Evolutionary conservation across 768 basidiomycete species (phyloP).

Genomic region (Strobilomyces echinocephalus): DNA sequence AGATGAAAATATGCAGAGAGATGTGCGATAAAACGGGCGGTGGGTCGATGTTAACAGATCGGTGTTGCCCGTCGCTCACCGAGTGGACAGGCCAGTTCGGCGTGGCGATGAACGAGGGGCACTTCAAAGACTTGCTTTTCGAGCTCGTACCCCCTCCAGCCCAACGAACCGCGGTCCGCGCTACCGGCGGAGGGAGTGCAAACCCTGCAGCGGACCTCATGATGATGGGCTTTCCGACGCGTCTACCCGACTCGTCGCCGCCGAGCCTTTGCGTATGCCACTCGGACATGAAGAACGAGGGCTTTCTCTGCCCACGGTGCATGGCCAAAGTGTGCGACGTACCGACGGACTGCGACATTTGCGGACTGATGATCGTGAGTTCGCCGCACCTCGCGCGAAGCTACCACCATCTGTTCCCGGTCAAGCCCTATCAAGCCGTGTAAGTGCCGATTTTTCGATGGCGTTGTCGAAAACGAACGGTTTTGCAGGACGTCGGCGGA

Average conservation of each 20-base stretch:
- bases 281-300: slow-evolving; percentile 84
- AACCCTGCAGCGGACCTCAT: slow-evolving; percentile 85
- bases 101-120: slow-evolving; percentile 97
- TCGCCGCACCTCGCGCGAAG: slow-evolving; percentile 96
- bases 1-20: slow-evolving; percentile 96
- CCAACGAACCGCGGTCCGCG: slow-evolving; percentile 52
- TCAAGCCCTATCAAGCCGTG: slow-evolving; percentile 79
- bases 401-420: slow-evolving; percentile 94
- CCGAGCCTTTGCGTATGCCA: slow-evolving; percentile 92
- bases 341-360: slow-evolving; percentile 96
- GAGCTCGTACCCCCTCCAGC: slow-evolving; percentile 95
- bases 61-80: slow-evolving; percentile 7
- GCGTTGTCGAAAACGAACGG: background rate
- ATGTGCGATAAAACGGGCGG: slow-evolving; percentile 91
- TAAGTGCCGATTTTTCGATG: slow-evolving; percentile 40
- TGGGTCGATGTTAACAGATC: slow-evolving; percentile 26
- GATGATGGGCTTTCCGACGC: slow-evolving; percentile 99
- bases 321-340: slow-evolving; percentile 93
- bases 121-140: slow-evolving; percentile 93
- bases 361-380: slow-evolving; percentile 96
- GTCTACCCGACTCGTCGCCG: slow-evolving; percentile 77
- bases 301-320: slow-evolving; percentile 94
- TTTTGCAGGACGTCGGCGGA: slow-evolving; percentile 38
- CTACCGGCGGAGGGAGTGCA: slow-evolving; percentile 38
- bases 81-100: slow-evolving; percentile 69